Base-by-base conservation (phyloP, 768 basidiomycete species). In the Terana coerulea region DNA sequence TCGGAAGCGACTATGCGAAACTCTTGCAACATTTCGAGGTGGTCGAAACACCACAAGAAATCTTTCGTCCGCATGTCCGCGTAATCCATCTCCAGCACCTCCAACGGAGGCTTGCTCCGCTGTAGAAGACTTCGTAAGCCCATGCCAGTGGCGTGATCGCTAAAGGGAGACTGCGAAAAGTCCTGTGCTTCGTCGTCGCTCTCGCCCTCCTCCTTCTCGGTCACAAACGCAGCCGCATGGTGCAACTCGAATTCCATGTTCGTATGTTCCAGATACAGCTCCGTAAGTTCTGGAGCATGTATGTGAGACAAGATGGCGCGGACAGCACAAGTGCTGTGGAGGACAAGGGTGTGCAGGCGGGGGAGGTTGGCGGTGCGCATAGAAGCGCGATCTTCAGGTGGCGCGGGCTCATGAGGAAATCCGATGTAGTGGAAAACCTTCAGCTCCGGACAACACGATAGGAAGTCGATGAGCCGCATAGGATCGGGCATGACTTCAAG, bases 11-110 rank as follows among this genome's bases (percentile, higher is more conserved):
- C 81, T 58, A 91, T 89, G 41, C 76, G 74, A 64, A 91, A 91
- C 43, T 81, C 77, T 58, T 78, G 77, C 41, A 91, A 69, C 29
- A 64, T 53, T 0, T 64, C 62, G 11, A 87, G 68, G 31, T 74
- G 71, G 51, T 81, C 78, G 56, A 90, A 90, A 42, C 81, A 70
- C 69, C 81, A 87, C 26, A 60, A 63, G 61, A 91, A 91, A 62
- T 91, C 88, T 68, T 88, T 90, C 28, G 87, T 90, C 39, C 87
- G 83, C 80, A 88, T 83, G 67, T 90, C 88, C 47, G 84, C 83
- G 58, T 83, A 86, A 59, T 90, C 83, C 88, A 91, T 90, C 61
- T 84, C 78, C 21, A 90, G 76, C 28, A 81, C 65, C 42, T 74
- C 73, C 34, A 91, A 68, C 12, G 84, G 84, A 2, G 88, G 88